Evolutionary conservation across 1,139 yeast genomes (phyloP), one percentile per base, ranked within the genome.

Genomic region (Pichia norvegensis): DNA sequence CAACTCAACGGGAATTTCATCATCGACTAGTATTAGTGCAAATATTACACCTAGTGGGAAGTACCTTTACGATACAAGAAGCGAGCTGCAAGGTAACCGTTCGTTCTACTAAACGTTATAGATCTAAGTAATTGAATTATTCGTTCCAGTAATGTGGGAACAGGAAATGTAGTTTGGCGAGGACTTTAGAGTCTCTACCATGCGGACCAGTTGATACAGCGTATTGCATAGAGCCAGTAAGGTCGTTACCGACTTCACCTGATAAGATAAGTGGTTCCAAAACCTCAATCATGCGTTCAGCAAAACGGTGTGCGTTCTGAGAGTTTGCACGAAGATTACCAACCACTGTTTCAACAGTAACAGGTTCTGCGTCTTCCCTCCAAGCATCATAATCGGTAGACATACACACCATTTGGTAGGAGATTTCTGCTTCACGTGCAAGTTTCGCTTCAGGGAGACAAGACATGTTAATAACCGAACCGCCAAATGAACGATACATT

Each of bases 391-490:
- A 92, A 66, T 94, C 98, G 17, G 98, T 92, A 2, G 95, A 84
- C 98, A 92, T 94, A 69, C 99, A 92, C 53, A 92, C 78, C 97
- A 92, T 92, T 67, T 90, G 97, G 67, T 94, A 92, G 33, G 95
- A 76, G 54, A 92, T 83, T 66, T 92, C 99, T 33, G 97, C 97
- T 68, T 92, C 99, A 62, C 95, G 80, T 11, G 98, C 98, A 55
- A 92, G 75, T 67, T 92, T 94, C 37, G 95, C 84, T 68, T 92
- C 99, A 23, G 99, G 99, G 48, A 92, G 68, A 47, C 87, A 94
- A 45, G 95, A 83, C 98, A 92, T 92, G 69, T 92, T 92, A 65
- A 94, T 92, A 45, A 92, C 95, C 35, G 87, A 78, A 11, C 97
- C 98, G 48, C 96, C 96, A 83, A 95, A 85, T 36, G 83, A 68